Evolutionary conservation across 768 basidiomycete genomes (phyloP).

Genomic region (Leccinum truebloodii): DNA sequence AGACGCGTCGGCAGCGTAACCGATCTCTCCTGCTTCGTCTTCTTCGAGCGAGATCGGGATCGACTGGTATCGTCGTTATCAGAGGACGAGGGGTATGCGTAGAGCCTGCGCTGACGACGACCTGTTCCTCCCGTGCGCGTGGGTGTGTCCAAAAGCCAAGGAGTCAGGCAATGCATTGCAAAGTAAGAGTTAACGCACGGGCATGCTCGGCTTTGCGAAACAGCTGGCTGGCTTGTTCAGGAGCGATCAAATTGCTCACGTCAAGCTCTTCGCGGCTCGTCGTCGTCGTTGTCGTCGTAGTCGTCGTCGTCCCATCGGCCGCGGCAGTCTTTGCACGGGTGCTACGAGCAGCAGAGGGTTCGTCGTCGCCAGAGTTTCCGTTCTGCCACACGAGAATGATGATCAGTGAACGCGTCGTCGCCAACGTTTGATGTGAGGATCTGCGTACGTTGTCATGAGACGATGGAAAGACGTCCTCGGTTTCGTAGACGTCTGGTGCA

Average conservation of each 20-base stretch:
- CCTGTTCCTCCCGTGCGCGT: constrained; percentile 20
- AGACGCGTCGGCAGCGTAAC: constrained; percentile 59
- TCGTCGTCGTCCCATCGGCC: constrained; percentile 33
- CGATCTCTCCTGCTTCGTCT: constrained; percentile 27
- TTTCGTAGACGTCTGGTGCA: constrained; percentile 91
- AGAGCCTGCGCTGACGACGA: constrained; percentile 57
- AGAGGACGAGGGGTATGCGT: constrained; percentile 64
- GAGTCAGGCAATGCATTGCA: too few species aligned
- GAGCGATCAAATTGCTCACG: constrained; percentile 56
- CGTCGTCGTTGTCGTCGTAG: constrained; percentile 19
- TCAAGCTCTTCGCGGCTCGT: constrained; percentile 68
- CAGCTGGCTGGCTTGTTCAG: constrained; percentile 66
- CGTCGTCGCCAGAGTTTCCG: constrained; percentile 70
- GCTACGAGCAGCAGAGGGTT: constrained; percentile 41
- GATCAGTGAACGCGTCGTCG: constrained; percentile 3
- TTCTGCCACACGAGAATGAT: constrained; percentile 38
- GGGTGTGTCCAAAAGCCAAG: not conserved
- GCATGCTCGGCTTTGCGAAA: constrained; percentile 74
- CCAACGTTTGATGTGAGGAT: not conserved
- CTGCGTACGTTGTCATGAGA: constrained; percentile 51
- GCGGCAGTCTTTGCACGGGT: constrained; percentile 30
- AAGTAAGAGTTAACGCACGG: constrained; percentile 33
- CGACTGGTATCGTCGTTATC: constrained; percentile 52
- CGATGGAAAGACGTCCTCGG: constrained; percentile 70
- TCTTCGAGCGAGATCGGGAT: constrained; percentile 31